Evolutionary conservation across 2,329 filamentous ascomycete species (phyloP), one percentile per base, ranked within the genome.

Genomic region (Penicillium sp.): DNA sequence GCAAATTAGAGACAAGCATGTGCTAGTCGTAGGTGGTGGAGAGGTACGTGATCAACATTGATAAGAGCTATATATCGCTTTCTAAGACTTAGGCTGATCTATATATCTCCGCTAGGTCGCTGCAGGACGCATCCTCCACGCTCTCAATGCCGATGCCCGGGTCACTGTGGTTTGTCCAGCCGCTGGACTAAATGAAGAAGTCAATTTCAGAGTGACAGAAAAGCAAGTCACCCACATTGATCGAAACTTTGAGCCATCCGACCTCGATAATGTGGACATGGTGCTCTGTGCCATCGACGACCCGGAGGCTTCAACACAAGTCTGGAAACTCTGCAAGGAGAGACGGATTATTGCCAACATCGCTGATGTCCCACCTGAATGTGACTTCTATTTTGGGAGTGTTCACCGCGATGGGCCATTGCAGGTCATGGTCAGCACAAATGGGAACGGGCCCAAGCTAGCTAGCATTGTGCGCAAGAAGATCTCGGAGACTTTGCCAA

Each of bases 391-490:
- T 80, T 99, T 99, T 77, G 94, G 94, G 59, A 94, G 89, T 70
- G 87, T 97, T 38, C 90, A 99, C 75, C 87, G 94, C 48, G 94
- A 99, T 72, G 94, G 94, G 0, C 94, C 94, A 6, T 76, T 99
- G 57, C 94, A 99, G 78, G 88, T 99, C 67, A 99, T 99, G 94
- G 93, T 99, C 65, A 95, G 90, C 77, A 99, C 94, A 35, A 99
- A 97, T 72, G 94, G 94, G 50, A 97, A 96, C 71, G 94, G 94
- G 0, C 94, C 94, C 0, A 87, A 93, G 69, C 77, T 99, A 60
- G 94, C 94, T 10, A 93, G 90, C 63, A 86, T 92, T 46, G 89
- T 99, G 48, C 80, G 93, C 51, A 83, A 88, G 69, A 85, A 89
- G 69, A 96, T 99, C 61, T 92, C 91, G 18, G 81, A 79, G 21